Conservation (phyloP, 805 yeast species). For the Osmozyma mogii region DNA sequence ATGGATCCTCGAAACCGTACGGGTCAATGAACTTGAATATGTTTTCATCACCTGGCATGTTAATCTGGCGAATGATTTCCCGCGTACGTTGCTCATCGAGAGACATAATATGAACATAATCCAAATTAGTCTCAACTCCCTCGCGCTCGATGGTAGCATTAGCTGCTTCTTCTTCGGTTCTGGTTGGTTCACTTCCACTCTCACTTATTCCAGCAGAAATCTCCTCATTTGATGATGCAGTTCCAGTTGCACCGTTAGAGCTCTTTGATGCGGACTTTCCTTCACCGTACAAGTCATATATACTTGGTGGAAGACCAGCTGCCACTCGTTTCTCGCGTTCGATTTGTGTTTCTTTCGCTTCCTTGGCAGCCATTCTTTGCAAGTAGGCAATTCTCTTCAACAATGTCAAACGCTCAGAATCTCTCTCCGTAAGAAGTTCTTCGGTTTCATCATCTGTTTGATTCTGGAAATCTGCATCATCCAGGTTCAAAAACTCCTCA, state of each 20-base stretch:
- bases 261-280: too few relatives aligned
- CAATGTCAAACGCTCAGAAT: constrained; percentile 61
- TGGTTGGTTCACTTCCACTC: too few relatives aligned
- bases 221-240: too few relatives aligned
- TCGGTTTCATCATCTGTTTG: constrained; percentile 33
- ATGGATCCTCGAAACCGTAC: constrained; percentile 80
- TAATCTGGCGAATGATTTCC: constrained; percentile 29
- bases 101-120: constrained; percentile 25
- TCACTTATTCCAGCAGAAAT: too few relatives aligned
- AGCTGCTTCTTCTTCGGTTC: too few relatives aligned
- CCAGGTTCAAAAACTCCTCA: constrained; percentile 44
- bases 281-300: too few relatives aligned
- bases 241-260: too few relatives aligned
- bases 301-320: constrained; percentile 24
- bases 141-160: too few relatives aligned
- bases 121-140: constrained; percentile 9
- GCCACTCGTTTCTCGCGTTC: constrained; percentile 29
- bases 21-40: constrained; percentile 67
- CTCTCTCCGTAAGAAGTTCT: constrained; percentile 30
- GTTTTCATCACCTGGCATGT: constrained; percentile 29
- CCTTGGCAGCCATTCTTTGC: constrained; percentile 56
- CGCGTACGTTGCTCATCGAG: constrained; percentile 37
- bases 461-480: constrained; percentile 28
- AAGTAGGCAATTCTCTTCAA: constrained; percentile 63
- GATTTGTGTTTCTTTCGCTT: constrained; percentile 29